Evolutionary conservation across 257 asterid genomes (phyloP), one percentile per base, ranked within the genome.

Genomic region (Lantana camara): DNA sequence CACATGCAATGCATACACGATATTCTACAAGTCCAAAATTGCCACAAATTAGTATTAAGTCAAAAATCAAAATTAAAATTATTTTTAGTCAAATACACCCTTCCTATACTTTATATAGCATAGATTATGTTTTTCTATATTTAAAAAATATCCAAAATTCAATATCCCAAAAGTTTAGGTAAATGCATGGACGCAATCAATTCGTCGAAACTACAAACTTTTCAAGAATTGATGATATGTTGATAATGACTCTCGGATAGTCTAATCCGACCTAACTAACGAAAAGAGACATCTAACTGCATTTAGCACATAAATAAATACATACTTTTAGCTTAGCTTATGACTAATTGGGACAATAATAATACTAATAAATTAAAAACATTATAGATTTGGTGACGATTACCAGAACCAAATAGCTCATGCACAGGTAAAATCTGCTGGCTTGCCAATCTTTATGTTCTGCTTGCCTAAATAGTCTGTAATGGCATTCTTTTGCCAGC

Each of bases 401-500:
- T n/a, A 15, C 13, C 12, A 9, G 53, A 47, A 47, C 8, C 14
- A 17, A 17, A 46, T 29, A 50, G 24, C 38, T 58, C 14, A 9
- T 29, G 17, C n/a, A 42, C 79, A 85, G 71, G 62, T 27, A 74
- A 89, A 93, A 73, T 93, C 97, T 15, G 83, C 85, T 3, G 96
- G 96, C 82, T 83, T 92, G 63, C 98, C 98, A 19, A 82, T 73
- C 82, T 77, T 82, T 24, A 92, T 82, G 79, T 70, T 56, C 72
- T 85, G 81, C 67, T 79, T 71, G 6, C 72, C 82, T 42, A 87
- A 63, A 57, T 67, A 93, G 32, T 81, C 93, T 7, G 64, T 64
- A 10, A 93, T 81, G 3, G 96, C 96, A 66, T 79, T 90, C 88
- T 85, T 93, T 66, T 93, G 98, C 97, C 97, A 90, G 57, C 97